phyloP scores from a whole-genome alignment of 345 rosid species.

The Syzygium oleosum region DNA sequence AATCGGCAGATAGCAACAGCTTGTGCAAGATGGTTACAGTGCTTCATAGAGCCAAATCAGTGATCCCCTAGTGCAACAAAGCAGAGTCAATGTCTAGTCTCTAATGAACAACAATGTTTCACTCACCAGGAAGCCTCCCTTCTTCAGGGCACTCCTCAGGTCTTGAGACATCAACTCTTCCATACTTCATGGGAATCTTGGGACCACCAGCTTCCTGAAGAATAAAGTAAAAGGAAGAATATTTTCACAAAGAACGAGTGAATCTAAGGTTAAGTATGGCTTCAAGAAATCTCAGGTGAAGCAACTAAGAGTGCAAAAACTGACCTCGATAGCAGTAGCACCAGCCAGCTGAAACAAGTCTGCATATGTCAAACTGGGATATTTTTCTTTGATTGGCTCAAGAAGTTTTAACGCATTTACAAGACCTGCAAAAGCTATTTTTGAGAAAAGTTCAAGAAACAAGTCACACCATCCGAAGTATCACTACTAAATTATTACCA shows the following conservation, averaged over 20 bases:
- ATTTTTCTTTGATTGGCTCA: conserved; percentile 77
- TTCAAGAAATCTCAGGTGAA: neutral
- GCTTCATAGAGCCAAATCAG: neutral
- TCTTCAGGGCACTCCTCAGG: conserved; percentile 93
- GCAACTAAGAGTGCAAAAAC: conserved; percentile 2
- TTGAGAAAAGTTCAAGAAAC: conserved; percentile 3
- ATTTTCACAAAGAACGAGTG: neutral
- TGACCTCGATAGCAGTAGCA: conserved; percentile 90
- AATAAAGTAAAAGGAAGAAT: neutral
- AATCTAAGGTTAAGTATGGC: neutral
- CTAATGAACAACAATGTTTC: neutral
- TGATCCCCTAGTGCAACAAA: neutral
- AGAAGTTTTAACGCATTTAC: conserved; percentile 73
- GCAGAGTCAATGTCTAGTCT: neutral
- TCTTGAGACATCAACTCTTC: conserved; percentile 67
- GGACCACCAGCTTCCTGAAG: conserved; percentile 95
- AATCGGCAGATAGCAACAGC: neutral
- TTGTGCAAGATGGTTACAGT: neutral
- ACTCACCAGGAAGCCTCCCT: conserved; percentile 96
- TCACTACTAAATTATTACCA: conserved; percentile 31
- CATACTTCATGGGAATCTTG: conserved; percentile 85
- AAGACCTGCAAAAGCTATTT: conserved; percentile 47
- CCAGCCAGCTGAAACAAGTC: conserved; percentile 95
- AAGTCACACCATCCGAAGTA: neutral
- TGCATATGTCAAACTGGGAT: conserved; percentile 68